Percentiles rank a stretch among this genome's conserved stretches.
Conservation (phyloP, 176 grass and related monocot species). For the Metroxylon sagu region DNA sequence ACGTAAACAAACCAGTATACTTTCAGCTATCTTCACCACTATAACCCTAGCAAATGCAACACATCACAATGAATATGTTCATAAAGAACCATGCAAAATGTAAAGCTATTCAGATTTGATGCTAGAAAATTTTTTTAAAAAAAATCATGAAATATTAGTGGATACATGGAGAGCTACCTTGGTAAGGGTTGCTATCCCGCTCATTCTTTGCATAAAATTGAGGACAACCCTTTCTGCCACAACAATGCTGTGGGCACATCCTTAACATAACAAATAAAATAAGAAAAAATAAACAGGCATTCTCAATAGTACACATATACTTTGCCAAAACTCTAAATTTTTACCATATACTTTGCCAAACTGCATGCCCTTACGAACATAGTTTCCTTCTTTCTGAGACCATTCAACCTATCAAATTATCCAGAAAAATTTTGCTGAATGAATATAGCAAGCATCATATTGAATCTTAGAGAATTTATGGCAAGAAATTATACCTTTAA, state of each 20-base stretch:
- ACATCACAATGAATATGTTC: too few relatives aligned
- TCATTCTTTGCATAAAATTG: slow-evolving; percentile 99
- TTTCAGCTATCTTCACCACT: too few relatives aligned
- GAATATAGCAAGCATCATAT: neutral
- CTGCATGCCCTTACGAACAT: slow-evolving; percentile 60
- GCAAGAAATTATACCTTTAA: slow-evolving; percentile 41
- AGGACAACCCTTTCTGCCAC: slow-evolving; percentile 90
- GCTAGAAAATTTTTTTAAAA: too few relatives aligned
- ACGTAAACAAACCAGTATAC: too few relatives aligned
- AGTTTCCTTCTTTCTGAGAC: slow-evolving; percentile 65
- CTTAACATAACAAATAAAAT: slow-evolving; percentile 28
- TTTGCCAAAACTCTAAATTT: neutral
- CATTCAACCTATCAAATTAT: slow-evolving; percentile 65
- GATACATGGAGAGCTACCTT: slow-evolving; percentile 44
- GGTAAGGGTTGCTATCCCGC: slow-evolving; percentile 86
- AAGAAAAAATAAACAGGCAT: slow-evolving; percentile 8
- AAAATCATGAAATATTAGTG: slow-evolving; percentile 1
- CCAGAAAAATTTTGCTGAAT: neutral
- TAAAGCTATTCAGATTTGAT: too few relatives aligned
- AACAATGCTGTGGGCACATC: slow-evolving; percentile 74
- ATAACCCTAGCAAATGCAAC: too few relatives aligned
- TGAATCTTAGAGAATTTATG: neutral
- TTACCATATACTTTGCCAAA: slow-evolving; percentile 96
- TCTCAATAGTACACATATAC: neutral
- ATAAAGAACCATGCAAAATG: too few relatives aligned